Conservation (phyloP, 2,329 filamentous ascomycete species). For the Aspergillus pseudoglaucus region DNA sequence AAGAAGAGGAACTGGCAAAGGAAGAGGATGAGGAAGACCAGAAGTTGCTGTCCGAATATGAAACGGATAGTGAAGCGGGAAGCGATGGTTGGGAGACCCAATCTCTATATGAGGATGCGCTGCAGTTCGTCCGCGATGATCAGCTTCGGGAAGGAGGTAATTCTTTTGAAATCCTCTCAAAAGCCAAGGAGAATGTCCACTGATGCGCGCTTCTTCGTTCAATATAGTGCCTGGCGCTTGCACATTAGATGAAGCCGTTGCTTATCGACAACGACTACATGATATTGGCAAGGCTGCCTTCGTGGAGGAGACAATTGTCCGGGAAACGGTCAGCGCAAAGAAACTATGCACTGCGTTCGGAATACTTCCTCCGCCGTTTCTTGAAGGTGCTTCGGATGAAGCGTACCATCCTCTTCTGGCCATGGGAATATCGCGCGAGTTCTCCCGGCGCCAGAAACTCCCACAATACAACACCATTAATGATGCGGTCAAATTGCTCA, state of each 20-base stretch:
- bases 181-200: neutral
- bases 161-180: slow-evolving; percentile 8
- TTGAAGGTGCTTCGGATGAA: slow-evolving; percentile 67
- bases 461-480: slow-evolving; percentile 75
- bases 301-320: slow-evolving; percentile 63
- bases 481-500: slow-evolving; percentile 74
- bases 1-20: slow-evolving; percentile 22
- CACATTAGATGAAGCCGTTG: slow-evolving; percentile 61
- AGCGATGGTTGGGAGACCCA: slow-evolving; percentile 54
- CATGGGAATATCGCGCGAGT: slow-evolving; percentile 70
- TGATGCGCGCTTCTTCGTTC: neutral
- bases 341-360: slow-evolving; percentile 84
- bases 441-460: slow-evolving; percentile 75
- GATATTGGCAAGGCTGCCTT: slow-evolving; percentile 73
- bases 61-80: slow-evolving; percentile 30
- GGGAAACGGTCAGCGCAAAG: slow-evolving; percentile 65
- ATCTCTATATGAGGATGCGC: slow-evolving; percentile 57
- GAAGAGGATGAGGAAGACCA: slow-evolving; percentile 22
- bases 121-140: slow-evolving; percentile 54
- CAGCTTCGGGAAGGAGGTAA: slow-evolving; percentile 40
- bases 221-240: slow-evolving; percentile 48
- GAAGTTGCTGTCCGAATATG: slow-evolving; percentile 28
- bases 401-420: slow-evolving; percentile 69
- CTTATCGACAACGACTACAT: slow-evolving; percentile 65
- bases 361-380: slow-evolving; percentile 64